Evolutionary conservation across 2,329 filamentous ascomycete genomes (phyloP), one percentile per base, ranked within the genome.

Genomic region (Phyllosticta ampelicida): DNA sequence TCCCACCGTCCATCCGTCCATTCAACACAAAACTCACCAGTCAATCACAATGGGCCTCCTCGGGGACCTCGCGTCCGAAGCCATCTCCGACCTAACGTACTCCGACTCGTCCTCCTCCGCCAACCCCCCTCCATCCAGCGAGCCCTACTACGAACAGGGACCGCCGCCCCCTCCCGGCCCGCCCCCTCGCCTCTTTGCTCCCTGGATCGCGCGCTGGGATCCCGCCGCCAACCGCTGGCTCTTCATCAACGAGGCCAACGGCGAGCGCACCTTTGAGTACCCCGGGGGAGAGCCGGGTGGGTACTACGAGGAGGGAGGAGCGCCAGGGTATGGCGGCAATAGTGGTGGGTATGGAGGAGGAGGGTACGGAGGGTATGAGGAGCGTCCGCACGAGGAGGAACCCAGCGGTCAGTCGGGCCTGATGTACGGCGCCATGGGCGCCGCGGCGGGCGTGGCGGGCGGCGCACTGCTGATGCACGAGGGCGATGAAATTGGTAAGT

Each of bases 171-270:
- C 29, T 9, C 6, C 19, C 10, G 44, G 23, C 1, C 44, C 26
- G 9, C 57, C 57, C 21, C 57, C 57, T 5, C 49, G 16, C 8
- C 48, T 59, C 29, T 53, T 52, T 18, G 52, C 53, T 9, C 57
- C 57, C 26, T 59, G 57, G 57, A 23, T 59, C 21, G 57, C 57
- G 53, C 57, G 53, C 21, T 59, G 57, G 57, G 53, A 55, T 28
- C 16, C 18, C 49, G n/a, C 29, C 6, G 53, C 53, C 28, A 48
- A 64, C 66, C 57, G 74, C 63, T 78, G 72, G 68, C 64, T 74
- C 64, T 79, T 72, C 66, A 65, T 78, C 61, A 78, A 78, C 65
- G 68, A 74, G 56, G 68, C 76, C 62, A 78, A 70, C 20, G 75
- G 75, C 48, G 70, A 77, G 64, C 68, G 71, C 18, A 73, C 67